Evolutionary conservation across 2,329 filamentous ascomycete species (phyloP), one percentile per base, ranked within the genome.

Genomic region (Calcarisporium arbuscula): DNA sequence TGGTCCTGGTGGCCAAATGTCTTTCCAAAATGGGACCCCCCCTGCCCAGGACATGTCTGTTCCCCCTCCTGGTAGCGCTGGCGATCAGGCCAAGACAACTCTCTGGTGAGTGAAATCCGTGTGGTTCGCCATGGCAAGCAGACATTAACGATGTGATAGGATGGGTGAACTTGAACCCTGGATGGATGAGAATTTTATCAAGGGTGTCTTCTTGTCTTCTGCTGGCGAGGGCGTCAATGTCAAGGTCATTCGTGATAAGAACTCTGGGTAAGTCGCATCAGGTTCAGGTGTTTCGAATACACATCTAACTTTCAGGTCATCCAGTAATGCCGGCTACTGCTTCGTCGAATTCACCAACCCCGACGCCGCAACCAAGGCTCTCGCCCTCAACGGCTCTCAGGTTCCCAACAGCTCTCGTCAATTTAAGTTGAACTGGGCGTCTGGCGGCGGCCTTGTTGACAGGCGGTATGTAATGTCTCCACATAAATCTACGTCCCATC

Each of bases 391-490:
- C 59, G 90, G 92, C 32, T 82, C 79, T 37, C 70, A 85, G 30
- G 94, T 98, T 48, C 89, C 90, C 29, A 95, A 95, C 74, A 94
- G 88, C 42, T 83, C 83, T 52, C 87, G 92, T 28, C 82, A 87
- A 31, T 98, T 98, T 77, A 96, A 96, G 74, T 80, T 98, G 41
- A 98, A 98, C 77, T 98, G 92, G 92, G 92, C 92, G 47, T 95
- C 88, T 47, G 92, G 92, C 48, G 92, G 92, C 55, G 92, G 92
- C 38, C 76, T 98, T 27, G 86, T 94, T 48, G 92, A 98, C 62
- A 84, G 92, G 60, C 85, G 86, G 85, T 86, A 68, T 57, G 76
- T 60, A n/a, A n/a, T 29, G 8, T 7, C 9, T 9, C 5, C 3
- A 14, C 22, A 9, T 14, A 25, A 10, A 14, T 25, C 10, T 25